Base-by-base conservation (phyloP, 805 yeast genomes). In the Wickerhamomyces strasburgensis region DNA sequence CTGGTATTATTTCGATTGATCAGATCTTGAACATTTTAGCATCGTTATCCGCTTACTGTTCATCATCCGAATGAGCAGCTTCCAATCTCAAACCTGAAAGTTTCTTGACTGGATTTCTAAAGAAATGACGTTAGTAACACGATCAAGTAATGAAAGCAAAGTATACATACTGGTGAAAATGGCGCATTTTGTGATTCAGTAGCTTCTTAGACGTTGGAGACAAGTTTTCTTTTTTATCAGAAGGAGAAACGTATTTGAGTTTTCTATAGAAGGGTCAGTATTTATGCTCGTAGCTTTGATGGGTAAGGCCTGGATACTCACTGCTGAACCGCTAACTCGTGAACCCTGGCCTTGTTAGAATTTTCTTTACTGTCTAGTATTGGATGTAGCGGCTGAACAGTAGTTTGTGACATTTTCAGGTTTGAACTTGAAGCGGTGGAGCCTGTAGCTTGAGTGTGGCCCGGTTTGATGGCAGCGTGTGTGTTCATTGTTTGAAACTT, bases 161-260 rank as follows among this genome's bases (percentile, higher is more conserved):
- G 5, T 14, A 15, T 9, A 49, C 57, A 34, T 40, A 54, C 59
- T 46, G 41, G 25, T 49, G 44, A 17, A 52, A 26, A 29, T 47
- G 48, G 27, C 49, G 56, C 47, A 52, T 33, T 36, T 53, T 54
- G 37, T 54, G 59, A 25, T 47, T 44, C 44, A 52, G 40, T 19
- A 54, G 38, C 34, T 54, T 54, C 43, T 51, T 54, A 3, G 58
- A 53, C 6, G 57, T 53, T 35, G 59, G 59, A 1, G 58, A 53
- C 34, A 54, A 24, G 39, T 53, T 54, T 40, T 54, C 59, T 10
- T 41, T 46, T 31, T 44, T 46, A 28, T 54, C 59, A 2, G 57
- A 53, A 18, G 59, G 59, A 6, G 59, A 54, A 14, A 54, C 50
- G 29, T 54, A 54, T 37, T 54, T 43, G 14, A 54, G 44, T 35